A percentile compares a stretch with the other conserved stretches of the same genome.
phyloP scores from a whole-genome alignment of 805 yeast species.

The Schizosaccharomyces octosporus region DNA sequence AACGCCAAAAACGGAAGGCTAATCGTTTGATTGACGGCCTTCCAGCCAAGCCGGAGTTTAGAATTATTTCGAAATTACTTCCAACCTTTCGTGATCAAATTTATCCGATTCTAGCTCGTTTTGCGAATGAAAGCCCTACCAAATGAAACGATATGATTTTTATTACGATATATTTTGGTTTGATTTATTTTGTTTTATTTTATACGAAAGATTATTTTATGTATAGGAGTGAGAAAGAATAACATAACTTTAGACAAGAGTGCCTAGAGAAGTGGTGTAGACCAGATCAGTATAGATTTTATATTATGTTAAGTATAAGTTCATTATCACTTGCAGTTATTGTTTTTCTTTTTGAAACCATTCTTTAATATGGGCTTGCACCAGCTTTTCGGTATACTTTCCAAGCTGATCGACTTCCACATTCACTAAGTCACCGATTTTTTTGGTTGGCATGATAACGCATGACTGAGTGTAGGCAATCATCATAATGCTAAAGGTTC shows the following conservation, averaged over 20 bases:
- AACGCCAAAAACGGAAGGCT: background rate
- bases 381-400: constrained; percentile 71
- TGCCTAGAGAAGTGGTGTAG: no score
- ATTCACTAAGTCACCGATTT: constrained; percentile 42
- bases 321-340: background rate
- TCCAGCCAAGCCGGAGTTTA: background rate
- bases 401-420: constrained; percentile 91
- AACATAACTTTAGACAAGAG: no score
- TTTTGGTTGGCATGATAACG: constrained; percentile 44
- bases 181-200: no score
- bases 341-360: background rate
- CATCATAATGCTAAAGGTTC: constrained; percentile 60
- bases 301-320: no score
- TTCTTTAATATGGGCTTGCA: constrained; percentile 12
- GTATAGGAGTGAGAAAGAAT: no score
- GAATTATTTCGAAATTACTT: background rate
- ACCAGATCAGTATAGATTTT: no score
- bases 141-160: no score
- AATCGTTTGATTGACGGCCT: background rate
- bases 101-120: background rate
- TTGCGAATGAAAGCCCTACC: background rate
- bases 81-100: background rate
- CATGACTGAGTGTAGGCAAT: constrained; percentile 69
- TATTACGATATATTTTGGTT: no score
- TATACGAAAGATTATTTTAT: no score